Conservation (phyloP, 768 basidiomycete genomes). For the Hortiboletus campestris region DNA sequence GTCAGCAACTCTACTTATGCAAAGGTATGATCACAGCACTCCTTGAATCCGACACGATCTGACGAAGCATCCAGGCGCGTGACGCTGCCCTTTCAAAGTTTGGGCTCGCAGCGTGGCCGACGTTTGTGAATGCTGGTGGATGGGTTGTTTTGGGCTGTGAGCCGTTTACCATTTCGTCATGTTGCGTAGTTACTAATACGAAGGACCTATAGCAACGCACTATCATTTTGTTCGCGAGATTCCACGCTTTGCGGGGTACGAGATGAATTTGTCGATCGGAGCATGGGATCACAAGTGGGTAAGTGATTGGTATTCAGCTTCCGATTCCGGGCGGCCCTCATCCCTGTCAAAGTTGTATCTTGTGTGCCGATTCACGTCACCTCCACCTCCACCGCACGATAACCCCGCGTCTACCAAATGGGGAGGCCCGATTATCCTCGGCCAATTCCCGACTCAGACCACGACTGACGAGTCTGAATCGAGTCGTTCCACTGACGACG, state of each 20-base stretch:
- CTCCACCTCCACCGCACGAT: background rate
- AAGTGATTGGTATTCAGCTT: background rate
- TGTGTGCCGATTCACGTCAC: conserved; percentile 12
- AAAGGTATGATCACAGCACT: background rate
- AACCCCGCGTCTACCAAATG: background rate
- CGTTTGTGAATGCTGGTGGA: conserved; percentile 13
- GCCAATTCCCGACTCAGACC: background rate
- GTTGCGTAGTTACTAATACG: background rate
- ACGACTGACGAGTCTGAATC: background rate
- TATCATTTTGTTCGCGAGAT: conserved; percentile 20
- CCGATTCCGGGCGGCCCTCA: background rate
- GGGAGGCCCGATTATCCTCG: background rate
- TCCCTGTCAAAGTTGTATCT: conserved; percentile 11
- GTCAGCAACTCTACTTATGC: conserved; percentile 17
- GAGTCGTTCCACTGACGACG: background rate
- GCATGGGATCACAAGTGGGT: conserved; percentile 21
- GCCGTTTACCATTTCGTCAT: background rate
- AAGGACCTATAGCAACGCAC: conserved; percentile 3
- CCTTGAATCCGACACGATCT: background rate
- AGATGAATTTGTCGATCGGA: conserved; percentile 14
- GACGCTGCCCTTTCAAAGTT: conserved; percentile 14
- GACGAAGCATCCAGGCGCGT: conserved; percentile 8
- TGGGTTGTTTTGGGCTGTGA: conserved; percentile 5
- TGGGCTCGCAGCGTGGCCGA: conserved; percentile 6
- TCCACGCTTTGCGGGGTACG: conserved; percentile 13